A percentile compares a stretch with the other conserved stretches of the same genome.
These are phyloP conservation scores for Beta lomatogona DNA, from an alignment of 179 eudicot genomes.

Conservation along the genomic window DNA sequence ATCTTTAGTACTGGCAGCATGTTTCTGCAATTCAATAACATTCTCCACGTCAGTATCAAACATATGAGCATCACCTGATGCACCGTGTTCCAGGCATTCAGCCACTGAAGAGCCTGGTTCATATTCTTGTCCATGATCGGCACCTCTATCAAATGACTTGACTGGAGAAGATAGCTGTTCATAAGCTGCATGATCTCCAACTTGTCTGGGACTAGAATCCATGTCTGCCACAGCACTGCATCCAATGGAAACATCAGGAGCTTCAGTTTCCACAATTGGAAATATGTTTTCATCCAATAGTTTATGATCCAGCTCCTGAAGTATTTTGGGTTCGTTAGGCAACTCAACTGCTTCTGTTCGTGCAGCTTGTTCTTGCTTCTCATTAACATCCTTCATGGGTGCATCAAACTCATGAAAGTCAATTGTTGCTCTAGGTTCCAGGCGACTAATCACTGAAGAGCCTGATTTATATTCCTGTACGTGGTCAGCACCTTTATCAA, in stretches of 20 bases:
- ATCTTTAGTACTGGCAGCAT: not conserved
- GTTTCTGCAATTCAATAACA: not conserved
- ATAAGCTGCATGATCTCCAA: slow-evolving; percentile 14
- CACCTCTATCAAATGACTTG: slow-evolving; percentile 26
- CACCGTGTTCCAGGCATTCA: not conserved
- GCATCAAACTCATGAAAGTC: slow-evolving; percentile 8
- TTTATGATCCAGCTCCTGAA: not conserved
- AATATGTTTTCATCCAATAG: not conserved
- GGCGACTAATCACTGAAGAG: not conserved
- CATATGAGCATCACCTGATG: slow-evolving; percentile 8
- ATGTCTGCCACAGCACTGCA: slow-evolving; percentile 8
- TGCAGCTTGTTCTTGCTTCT: slow-evolving; percentile 2
- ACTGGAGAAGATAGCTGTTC: slow-evolving; percentile 21
- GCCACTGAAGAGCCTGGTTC: slow-evolving; percentile 9
- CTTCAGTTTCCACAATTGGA: slow-evolving; percentile 22
- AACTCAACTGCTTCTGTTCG: not conserved
- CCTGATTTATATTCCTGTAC: slow-evolving; percentile 17
- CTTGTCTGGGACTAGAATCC: slow-evolving; percentile 26
- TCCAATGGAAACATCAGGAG: slow-evolving; percentile 21
- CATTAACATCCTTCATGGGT: slow-evolving; percentile 3
- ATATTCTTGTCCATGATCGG: slow-evolving; percentile 16
- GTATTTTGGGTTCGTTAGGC: slow-evolving; percentile 4
- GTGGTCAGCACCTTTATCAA: slow-evolving; percentile 17
- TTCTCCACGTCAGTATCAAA: not conserved
- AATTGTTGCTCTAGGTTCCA: not conserved